Base-by-base conservation (phyloP, 306 rosid species). In the Gastrolobium villosum region DNA sequence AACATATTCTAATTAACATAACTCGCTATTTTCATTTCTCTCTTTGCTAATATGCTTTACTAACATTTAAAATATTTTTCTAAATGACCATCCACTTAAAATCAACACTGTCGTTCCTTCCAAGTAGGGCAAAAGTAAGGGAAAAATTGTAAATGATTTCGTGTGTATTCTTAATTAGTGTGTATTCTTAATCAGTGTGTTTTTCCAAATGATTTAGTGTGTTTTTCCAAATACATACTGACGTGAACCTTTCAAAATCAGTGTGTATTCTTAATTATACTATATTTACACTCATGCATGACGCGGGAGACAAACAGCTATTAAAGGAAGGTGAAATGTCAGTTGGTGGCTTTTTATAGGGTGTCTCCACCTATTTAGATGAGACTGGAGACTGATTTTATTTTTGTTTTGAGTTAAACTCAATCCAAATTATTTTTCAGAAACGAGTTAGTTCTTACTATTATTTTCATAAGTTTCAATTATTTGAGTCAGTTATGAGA, bases 261-360 rank as follows among this genome's bases (percentile, higher is more conserved):
- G 59, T 35, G 49, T 48, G 26, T 20, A 20, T 20, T 20, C 26
- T 20, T 20, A 20, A 2, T 36, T 10, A 40, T 46, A 26, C 46
- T 35, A 44, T 67, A 56, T 41, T 34, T 67, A 45, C 50, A 67
- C 41, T 68, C 62, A 56, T 57, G 69, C 56, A 56, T 56, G 44
- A 43, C 76, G 10, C 46, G 71, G 77, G 28, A 78, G 64, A 36
- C 36, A 26, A 49, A 70, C 39, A 5, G 35, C 56, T 15, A 37
- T 49, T 72, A 31, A 63, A 46, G 71, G 74, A 81, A 59, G 91
- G 81, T 89, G 83, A 79, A 55, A 76, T 59, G 90, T 87, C 87
- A 83, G 37, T 70, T 73, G 44, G 54, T 52, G 26, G 26, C 26
- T 20, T 20, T 20, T 20, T 20, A 20, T 20, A 20, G 26, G 26